phyloP scores from a whole-genome alignment of 2,329 filamentous ascomycete genomes.

The Alternaria sp. region DNA sequence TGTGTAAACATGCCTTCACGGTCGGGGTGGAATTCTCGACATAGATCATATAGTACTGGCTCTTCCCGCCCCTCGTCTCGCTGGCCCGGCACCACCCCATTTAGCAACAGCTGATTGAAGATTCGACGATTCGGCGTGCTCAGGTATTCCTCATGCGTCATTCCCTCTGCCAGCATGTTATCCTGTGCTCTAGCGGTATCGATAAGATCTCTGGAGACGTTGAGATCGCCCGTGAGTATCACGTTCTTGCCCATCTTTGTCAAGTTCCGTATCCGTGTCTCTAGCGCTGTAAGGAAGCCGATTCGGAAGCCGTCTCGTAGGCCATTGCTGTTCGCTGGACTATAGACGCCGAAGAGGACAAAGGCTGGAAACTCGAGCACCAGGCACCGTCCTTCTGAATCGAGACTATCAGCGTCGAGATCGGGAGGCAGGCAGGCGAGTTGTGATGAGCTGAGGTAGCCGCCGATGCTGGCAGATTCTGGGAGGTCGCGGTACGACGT shows the following conservation, averaged over 20 bases:
- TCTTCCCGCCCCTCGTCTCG: conserved; percentile 74
- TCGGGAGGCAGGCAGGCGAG: conserved; percentile 61
- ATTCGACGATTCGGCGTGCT: conserved; percentile 75
- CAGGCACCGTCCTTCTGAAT: conserved; percentile 91
- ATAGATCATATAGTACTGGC: conserved; percentile 83
- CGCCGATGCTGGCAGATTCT: conserved; percentile 79
- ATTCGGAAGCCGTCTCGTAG: conserved; percentile 82
- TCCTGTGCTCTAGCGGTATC: conserved; percentile 81
- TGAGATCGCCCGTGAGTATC: conserved; percentile 86
- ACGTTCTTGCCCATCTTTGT: conserved; percentile 82
- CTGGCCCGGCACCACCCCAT: conserved; percentile 71
- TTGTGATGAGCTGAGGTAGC: conserved; percentile 78
- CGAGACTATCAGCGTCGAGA: conserved; percentile 74
- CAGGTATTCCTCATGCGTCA: conserved; percentile 76
- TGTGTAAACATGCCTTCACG: conserved; percentile 94
- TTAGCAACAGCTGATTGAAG: conserved; percentile 85
- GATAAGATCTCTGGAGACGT: conserved; percentile 73
- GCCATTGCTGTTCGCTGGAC: conserved; percentile 87
- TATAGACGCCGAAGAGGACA: conserved; percentile 91
- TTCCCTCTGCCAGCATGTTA: conserved; percentile 72
- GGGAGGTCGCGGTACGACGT: conserved; percentile 79
- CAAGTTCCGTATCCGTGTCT: conserved; percentile 85
- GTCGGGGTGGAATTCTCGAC: conserved; percentile 79
- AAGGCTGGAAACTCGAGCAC: conserved; percentile 94
- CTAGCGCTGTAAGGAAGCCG: conserved; percentile 80